Base-by-base conservation (phyloP, 306 rosid species). In the Vigna nakashimae region DNA sequence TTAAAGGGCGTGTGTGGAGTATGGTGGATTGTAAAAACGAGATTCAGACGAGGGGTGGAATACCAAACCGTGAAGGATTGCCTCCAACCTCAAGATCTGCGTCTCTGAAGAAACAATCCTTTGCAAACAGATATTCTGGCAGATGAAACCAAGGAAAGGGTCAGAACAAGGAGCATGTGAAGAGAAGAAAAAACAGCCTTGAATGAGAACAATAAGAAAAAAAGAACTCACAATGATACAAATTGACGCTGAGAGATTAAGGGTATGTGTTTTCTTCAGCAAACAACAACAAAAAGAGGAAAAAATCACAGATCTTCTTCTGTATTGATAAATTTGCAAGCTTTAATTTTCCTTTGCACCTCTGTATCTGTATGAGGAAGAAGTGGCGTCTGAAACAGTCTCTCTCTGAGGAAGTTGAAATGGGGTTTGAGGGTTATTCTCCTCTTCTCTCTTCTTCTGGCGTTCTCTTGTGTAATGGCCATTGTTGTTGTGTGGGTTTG, bases 71-170 rank as follows among this genome's bases (percentile, higher is more conserved):
- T 22, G 59, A 78, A 9, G 69, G 73, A 48, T 72, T 53, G 49
- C 2, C 76, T 82, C 34, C 73, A 78, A 78, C 79, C 79, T 80
- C 88, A 78, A 85, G 93, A 89, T 87, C 88, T 83, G 50, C 10
- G 80, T 43, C 75, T 62, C 46, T 50, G 56, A 56, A 24, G 40
- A 24, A 7, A 48, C 34, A 77, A 69, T 49, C 65, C 48, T 63
- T 7, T 3, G 43, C 26, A 12, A 45, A 71, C 50, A 24, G 9
- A 13, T 22, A 17, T 7, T 64, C 84, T 71, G 76, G 50, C 46
- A 75, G 7, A 38, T 1, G 7, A 58, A 50, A 48, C 6, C 28
- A 50, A 11, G 32, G 18, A 57, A 81, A 1, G 71, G 38, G 38
- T 34, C 38, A 84, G 80, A 64, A 55, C 8, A 71, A 18, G 40